Evolutionary conservation across 495 filamentous ascomycete genomes (phyloP).

Genomic region (Gamarada debralockiae): DNA sequence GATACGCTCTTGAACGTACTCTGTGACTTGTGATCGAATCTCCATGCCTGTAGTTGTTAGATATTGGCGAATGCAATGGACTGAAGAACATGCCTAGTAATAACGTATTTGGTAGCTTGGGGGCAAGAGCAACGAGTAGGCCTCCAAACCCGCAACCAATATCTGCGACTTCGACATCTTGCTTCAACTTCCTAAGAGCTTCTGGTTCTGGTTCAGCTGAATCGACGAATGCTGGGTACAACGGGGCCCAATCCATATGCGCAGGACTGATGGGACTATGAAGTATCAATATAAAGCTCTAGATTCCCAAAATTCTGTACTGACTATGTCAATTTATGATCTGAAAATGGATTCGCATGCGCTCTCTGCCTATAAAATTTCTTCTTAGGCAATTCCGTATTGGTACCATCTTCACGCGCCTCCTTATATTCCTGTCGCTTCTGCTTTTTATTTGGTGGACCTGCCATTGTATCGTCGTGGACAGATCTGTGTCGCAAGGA

Average conservation of each 20-base stretch:
- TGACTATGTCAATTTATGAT: slow-evolving; percentile 86
- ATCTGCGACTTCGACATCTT: slow-evolving; percentile 84
- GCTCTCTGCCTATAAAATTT: slow-evolving; percentile 95
- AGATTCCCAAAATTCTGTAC: slow-evolving; percentile 23
- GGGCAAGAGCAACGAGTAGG: slow-evolving; percentile 79
- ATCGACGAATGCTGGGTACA: slow-evolving; percentile 71
- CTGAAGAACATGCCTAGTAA: slow-evolving; percentile 60
- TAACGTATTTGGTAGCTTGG: slow-evolving; percentile 73
- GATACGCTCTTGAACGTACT: slow-evolving; percentile 85
- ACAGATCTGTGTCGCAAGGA: background rate
- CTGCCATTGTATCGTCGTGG: slow-evolving; percentile 37
- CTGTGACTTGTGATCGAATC: slow-evolving; percentile 82
- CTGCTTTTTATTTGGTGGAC: slow-evolving; percentile 58
- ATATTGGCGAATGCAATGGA: background rate
- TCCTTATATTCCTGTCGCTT: slow-evolving; percentile 72
- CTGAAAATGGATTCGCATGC: slow-evolving; percentile 96
- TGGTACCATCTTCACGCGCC: slow-evolving; percentile 33
- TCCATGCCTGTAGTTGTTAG: slow-evolving; percentile 58
- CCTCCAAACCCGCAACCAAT: slow-evolving; percentile 97
- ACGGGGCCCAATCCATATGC: slow-evolving; percentile 84
- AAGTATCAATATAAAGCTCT: background rate
- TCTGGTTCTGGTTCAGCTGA: slow-evolving; percentile 15
- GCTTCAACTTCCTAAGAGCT: slow-evolving; percentile 11
- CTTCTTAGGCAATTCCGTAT: slow-evolving; percentile 69
- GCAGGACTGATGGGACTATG: slow-evolving; percentile 73